A percentile compares a stretch with the other conserved stretches of the same genome.
These are phyloP conservation scores for Kluyveromyces dobzhanskii DNA, from an alignment of 805 yeast genomes.

Conservation along the genomic window DNA sequence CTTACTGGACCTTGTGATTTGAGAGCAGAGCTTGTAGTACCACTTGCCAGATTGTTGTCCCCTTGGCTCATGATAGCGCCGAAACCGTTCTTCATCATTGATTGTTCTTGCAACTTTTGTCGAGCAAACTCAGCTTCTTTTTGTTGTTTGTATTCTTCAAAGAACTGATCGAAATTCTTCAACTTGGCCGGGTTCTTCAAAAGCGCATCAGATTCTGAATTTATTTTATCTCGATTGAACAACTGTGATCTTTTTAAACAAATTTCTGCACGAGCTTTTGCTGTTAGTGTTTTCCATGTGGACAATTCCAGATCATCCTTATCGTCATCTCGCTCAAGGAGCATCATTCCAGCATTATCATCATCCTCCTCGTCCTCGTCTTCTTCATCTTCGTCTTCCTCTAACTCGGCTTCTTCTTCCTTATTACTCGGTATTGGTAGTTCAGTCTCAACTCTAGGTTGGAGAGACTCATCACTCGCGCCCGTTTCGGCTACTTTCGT, in stretches of 20 bases:
- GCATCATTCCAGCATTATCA: slow-evolving; percentile 34
- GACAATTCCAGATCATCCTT: slow-evolving; percentile 64
- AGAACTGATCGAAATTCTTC: slow-evolving; percentile 41
- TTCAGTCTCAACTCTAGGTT: too few relatives aligned
- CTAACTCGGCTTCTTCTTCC: slow-evolving; percentile 18
- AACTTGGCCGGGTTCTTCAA: slow-evolving; percentile 58
- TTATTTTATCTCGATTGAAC: slow-evolving; percentile 52
- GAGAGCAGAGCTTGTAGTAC: slow-evolving; percentile 5
- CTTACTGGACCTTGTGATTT: not conserved
- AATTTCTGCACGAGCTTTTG: slow-evolving; percentile 68
- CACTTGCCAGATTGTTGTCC: slow-evolving; percentile 10
- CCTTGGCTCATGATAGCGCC: slow-evolving; percentile 28
- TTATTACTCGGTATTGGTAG: too few relatives aligned
- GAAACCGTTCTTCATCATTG: slow-evolving; percentile 35
- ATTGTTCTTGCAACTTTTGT: slow-evolving; percentile 24
- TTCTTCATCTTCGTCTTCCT: slow-evolving; percentile 30
- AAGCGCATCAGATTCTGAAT: slow-evolving; percentile 61
- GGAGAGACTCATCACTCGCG: too few relatives aligned
- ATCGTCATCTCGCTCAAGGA: slow-evolving; percentile 49
- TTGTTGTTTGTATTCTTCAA: slow-evolving; percentile 25
- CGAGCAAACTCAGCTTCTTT: slow-evolving; percentile 22
- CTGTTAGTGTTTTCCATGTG: slow-evolving; percentile 78
- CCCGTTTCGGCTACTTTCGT: too few relatives aligned
- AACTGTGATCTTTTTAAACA: slow-evolving; percentile 60
- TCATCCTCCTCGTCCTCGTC: slow-evolving; percentile 40